Base-by-base conservation (phyloP, 345 rosid species). In the Crucihimalaya himalaica region DNA sequence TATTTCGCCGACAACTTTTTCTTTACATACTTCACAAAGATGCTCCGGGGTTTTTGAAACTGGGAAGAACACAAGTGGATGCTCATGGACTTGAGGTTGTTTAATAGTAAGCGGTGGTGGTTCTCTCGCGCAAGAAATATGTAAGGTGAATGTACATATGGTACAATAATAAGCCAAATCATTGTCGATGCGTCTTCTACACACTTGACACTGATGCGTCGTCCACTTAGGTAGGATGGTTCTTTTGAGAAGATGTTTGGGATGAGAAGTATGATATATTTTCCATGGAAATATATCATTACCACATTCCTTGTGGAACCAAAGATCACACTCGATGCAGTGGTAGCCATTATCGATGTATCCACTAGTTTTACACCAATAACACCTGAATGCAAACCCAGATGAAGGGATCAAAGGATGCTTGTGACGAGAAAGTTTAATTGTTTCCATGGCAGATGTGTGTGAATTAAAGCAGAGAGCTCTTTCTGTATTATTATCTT, bases 41-140 rank as follows among this genome's bases (percentile, higher is more conserved):
- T 42, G 14, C 37, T 12, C 3, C 37, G 0, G 4, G 21, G 35
- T 12, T 61, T 15, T 42, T 42, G 35, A 62, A 42, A 62, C 4
- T 40, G 35, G 51, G 11, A 23, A 62, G 8, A 62, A 9, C 23
- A n/a, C 34, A 23, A 62, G 66, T 25, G 66, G 66, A n/a, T 42
- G 52, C 8, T 40, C 21, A 62, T 62, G 34, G 14, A 1, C 51
- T 25, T 40, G 34, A 62, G 15, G 35, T 23, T 21, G 19, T 21
- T 21, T 23, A 4, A 39, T 14, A 14, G 66, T 62, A 62, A 25
- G 21, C 13, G 37, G 15, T 14, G 66, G 51, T 62, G 45, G 16
- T n/a, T 62, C 66, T 61, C 19, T 61, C 14, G 66, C 66, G 9
- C 53, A 47, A 47, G 12, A 47, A 2, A 4, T 2, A 19, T 50